Evolutionary conservation across 129 eudicot genomes (phyloP).

Genomic region (Rutidosis leptorrhynchoides): DNA sequence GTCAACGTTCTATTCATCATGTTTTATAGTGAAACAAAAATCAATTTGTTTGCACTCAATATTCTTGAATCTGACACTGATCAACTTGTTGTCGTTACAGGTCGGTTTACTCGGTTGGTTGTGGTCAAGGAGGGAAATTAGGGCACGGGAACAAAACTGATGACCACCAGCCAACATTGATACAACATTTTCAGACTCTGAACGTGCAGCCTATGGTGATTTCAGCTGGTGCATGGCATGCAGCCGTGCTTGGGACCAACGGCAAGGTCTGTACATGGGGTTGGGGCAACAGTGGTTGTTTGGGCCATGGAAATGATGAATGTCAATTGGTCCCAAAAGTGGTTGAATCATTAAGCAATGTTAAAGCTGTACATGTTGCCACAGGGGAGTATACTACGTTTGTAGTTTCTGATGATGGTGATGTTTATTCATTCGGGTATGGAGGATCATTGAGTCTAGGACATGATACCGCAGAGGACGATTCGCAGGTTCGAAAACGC

Average conservation of each 20-base stretch:
- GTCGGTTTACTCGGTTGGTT: constrained; percentile 97
- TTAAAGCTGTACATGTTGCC: constrained; percentile 94
- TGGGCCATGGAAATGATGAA: constrained; percentile 97
- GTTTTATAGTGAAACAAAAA: neutral
- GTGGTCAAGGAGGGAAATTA: constrained; percentile 95
- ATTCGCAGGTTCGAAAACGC: constrained; percentile 54
- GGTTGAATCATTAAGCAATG: constrained; percentile 66
- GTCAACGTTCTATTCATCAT: neutral
- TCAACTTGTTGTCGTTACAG: constrained; percentile 40
- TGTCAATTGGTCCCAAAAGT: constrained; percentile 90
- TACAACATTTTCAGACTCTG: constrained; percentile 68
- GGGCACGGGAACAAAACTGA: constrained; percentile 80
- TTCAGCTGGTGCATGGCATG: constrained; percentile 99
- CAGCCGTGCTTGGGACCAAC: constrained; percentile 88
- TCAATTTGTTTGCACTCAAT: neutral
- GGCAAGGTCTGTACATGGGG: constrained; percentile 99
- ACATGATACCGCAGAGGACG: constrained; percentile 58
- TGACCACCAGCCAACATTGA: constrained; percentile 80
- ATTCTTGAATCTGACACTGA: neutral
- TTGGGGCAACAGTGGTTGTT: constrained; percentile 84
- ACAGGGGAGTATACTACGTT: constrained; percentile 96
- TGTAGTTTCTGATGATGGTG: constrained; percentile 75
- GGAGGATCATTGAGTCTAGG: constrained; percentile 97
- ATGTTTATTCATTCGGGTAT: constrained; percentile 91
- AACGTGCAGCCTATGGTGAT: constrained; percentile 83